A percentile compares a stretch with the other conserved stretches of the same genome.
Conservation (phyloP, 2,329 filamentous ascomycete genomes). For the Grosmannia serpens region DNA sequence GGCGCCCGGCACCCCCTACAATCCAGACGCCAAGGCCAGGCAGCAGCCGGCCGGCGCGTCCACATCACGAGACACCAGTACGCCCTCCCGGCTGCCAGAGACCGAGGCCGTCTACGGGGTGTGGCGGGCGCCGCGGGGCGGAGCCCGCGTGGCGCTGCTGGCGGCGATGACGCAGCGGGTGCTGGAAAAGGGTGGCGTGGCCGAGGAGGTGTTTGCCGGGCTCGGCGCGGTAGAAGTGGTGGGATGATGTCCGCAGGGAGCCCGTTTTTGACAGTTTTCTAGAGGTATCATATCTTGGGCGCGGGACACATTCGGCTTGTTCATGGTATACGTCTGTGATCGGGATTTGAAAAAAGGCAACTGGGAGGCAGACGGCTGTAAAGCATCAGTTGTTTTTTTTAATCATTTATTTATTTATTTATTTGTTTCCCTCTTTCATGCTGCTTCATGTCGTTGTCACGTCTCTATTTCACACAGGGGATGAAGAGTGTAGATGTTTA, state of each 20-base stretch:
- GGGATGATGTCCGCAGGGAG: constrained; percentile 16
- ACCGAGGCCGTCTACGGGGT: constrained; percentile 57
- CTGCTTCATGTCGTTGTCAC: too few relatives aligned
- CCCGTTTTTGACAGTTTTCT: too few relatives aligned
- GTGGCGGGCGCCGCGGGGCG: constrained; percentile 77
- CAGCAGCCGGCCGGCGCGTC: constrained; percentile 25
- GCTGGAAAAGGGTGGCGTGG: constrained; percentile 66
- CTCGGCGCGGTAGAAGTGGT: constrained; percentile 63
- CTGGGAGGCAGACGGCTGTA: too few relatives aligned
- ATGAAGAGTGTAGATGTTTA: not conserved
- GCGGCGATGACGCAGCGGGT: constrained; percentile 66
- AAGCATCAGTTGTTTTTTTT: too few relatives aligned
- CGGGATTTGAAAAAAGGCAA: too few relatives aligned
- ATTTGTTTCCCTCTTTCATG: too few relatives aligned
- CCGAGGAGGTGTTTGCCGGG: constrained; percentile 74
- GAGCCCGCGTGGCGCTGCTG: constrained; percentile 64
- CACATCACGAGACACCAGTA: constrained; percentile 13
- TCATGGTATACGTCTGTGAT: too few relatives aligned
- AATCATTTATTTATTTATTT: too few relatives aligned
- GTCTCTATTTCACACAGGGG: not conserved
- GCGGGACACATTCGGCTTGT: too few relatives aligned
- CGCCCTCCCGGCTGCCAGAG: constrained; percentile 25
- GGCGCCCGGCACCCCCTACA: constrained; percentile 56
- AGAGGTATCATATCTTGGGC: too few relatives aligned
- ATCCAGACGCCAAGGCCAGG: constrained; percentile 36